Percentiles rank a stretch among this genome's conserved stretches.
These are phyloP conservation scores for Xylariaceae sp. DNA, from an alignment of 2,329 filamentous ascomycete species.

Conservation along the genomic window DNA sequence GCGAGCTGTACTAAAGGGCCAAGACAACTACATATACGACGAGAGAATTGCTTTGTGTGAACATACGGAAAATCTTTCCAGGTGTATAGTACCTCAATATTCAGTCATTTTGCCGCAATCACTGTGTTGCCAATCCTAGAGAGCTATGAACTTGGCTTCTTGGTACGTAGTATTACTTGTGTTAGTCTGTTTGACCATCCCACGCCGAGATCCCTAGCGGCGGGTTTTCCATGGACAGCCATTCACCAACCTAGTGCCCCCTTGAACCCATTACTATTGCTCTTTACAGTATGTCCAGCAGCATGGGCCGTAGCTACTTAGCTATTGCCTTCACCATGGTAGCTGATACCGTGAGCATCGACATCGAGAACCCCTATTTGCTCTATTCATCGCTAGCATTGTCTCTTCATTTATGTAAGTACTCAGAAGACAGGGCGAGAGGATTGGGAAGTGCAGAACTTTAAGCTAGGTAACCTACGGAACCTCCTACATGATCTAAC, in stretches of 20 bases:
- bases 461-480: slow-evolving; percentile 14
- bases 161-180: slow-evolving; percentile 9
- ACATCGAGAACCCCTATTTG: not conserved
- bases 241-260: slow-evolving; percentile 13
- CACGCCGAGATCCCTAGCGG: slow-evolving; percentile 26
- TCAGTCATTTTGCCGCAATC: slow-evolving; percentile 19
- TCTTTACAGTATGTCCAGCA: slow-evolving; percentile 21
- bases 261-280: slow-evolving; percentile 23
- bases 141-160: slow-evolving; percentile 8
- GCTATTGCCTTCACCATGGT: not conserved
- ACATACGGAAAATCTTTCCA: not conserved
- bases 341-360: not conserved
- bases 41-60: too few relatives aligned
- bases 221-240: slow-evolving; percentile 22
- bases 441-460: not conserved
- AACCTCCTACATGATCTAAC: slow-evolving; percentile 23
- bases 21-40: slow-evolving; percentile 14
- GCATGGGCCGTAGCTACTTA: not conserved
- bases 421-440: not conserved
- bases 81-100: slow-evolving; percentile 5
- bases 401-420: not conserved
- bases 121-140: not conserved
- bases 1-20: slow-evolving; percentile 17
- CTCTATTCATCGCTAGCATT: not conserved
- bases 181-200: slow-evolving; percentile 19